Conservation (phyloP, 257 asterid species). For the Petunia secreta region DNA sequence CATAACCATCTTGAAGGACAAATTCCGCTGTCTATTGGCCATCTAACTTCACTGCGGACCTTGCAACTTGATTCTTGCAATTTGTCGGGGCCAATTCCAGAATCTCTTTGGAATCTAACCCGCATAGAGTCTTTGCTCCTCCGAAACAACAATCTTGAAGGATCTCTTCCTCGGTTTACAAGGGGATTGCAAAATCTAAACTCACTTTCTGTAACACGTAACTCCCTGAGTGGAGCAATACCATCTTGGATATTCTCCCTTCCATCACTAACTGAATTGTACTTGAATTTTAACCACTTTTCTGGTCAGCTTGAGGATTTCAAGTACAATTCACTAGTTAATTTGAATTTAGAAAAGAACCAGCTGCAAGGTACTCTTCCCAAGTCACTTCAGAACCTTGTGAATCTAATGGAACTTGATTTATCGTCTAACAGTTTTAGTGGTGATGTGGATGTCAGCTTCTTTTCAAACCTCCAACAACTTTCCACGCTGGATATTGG, state of each 20-base stretch:
- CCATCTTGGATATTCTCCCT: constrained; percentile 33
- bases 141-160: not conserved
- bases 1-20: constrained; percentile 5
- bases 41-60: too few relatives aligned
- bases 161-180: constrained; percentile 25
- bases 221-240: constrained; percentile 26
- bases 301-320: constrained; percentile 35
- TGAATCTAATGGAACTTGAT: not conserved
- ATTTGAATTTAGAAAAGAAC: constrained; percentile 4
- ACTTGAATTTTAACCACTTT: constrained; percentile 24
- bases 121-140: constrained; percentile 12
- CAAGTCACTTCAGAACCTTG: constrained; percentile 32
- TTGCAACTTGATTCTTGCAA: too few relatives aligned
- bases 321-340: not conserved
- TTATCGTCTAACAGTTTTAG: not conserved
- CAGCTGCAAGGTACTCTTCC: constrained; percentile 34
- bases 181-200: constrained; percentile 23
- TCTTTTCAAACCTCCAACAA: constrained; percentile 12
- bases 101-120: constrained; percentile 32
- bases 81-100: not conserved
- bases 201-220: constrained; percentile 17
- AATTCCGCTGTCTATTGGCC: constrained; percentile 29
- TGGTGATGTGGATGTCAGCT: not conserved
- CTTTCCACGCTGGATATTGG: not conserved
- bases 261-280: constrained; percentile 22